These are phyloP conservation scores for Fusarium stilboides DNA, from an alignment of 2,329 filamentous ascomycete species.

Conservation along the genomic window DNA sequence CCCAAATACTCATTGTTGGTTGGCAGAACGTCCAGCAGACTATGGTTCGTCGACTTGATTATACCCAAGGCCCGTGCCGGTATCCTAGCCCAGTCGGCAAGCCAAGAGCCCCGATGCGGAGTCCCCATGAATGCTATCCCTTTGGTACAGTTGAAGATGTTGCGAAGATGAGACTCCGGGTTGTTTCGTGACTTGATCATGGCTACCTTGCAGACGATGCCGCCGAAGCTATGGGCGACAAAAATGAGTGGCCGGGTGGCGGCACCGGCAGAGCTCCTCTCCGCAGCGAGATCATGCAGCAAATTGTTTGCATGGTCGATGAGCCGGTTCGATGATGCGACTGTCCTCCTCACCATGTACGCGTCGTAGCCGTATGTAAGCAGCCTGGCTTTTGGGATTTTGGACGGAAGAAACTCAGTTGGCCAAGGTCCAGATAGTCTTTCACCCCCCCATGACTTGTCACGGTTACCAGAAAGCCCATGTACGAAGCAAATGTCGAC, in stretches of 20 bases:
- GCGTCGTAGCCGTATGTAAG: conserved; percentile 60
- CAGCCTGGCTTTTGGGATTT: conserved; percentile 53
- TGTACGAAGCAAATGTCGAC: conserved; percentile 58
- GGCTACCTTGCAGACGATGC: conserved; percentile 58
- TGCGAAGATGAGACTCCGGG: conserved; percentile 48
- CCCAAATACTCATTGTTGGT: conserved; percentile 49
- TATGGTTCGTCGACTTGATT: conserved; percentile 53
- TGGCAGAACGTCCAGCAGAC: conserved; percentile 49
- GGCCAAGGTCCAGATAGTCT: conserved; percentile 54
- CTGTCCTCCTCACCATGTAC: conserved; percentile 41
- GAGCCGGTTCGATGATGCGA: conserved; percentile 47
- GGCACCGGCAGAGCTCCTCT: conserved; percentile 42
- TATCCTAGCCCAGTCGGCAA: conserved; percentile 55
- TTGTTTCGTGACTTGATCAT: conserved; percentile 53
- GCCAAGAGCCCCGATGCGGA: conserved; percentile 55
- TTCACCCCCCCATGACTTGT: conserved; percentile 56
- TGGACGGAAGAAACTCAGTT: conserved; percentile 50
- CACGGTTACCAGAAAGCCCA: conserved; percentile 58
- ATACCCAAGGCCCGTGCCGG: conserved; percentile 50
- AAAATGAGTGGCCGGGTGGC: conserved; percentile 52
- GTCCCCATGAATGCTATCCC: conserved; percentile 58
- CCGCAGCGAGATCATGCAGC: conserved; percentile 46
- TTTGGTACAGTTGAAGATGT: conserved; percentile 47
- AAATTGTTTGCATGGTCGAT: conserved; percentile 53
- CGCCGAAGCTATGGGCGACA: conserved; percentile 58